Conservation (phyloP, 495 filamentous ascomycete species). For the Xylaria cubensis region DNA sequence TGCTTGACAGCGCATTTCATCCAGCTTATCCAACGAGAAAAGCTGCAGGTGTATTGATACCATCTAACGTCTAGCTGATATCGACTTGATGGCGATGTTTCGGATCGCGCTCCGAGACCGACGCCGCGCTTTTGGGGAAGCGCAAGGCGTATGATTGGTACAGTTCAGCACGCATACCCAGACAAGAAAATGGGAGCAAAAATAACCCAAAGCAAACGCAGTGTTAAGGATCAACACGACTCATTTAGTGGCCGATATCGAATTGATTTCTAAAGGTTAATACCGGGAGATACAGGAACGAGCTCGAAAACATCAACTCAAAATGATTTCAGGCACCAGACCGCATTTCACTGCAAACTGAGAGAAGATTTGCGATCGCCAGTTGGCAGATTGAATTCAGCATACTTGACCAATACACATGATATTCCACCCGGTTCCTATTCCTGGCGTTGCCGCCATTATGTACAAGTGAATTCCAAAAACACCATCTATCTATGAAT, state of each 20-base stretch:
- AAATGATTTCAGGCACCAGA: not conserved
- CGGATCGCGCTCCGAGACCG: too few relatives aligned
- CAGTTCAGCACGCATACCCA: too few relatives aligned
- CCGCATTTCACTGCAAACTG: not conserved
- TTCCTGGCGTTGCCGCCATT: constrained; percentile 3
- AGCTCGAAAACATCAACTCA: not conserved
- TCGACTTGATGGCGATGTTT: too few relatives aligned
- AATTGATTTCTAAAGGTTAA: not conserved
- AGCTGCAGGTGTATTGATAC: too few relatives aligned
- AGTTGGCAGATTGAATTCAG: not conserved
- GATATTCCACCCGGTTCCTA: not conserved
- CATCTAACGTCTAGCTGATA: too few relatives aligned
- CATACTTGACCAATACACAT: not conserved
- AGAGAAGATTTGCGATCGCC: not conserved
- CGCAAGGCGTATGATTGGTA: too few relatives aligned
- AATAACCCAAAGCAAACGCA: not conserved
- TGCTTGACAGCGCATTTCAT: too few relatives aligned
- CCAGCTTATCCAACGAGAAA: too few relatives aligned
- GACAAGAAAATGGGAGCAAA: too few relatives aligned
- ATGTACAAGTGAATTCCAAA: not conserved
- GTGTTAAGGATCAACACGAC: not conserved
- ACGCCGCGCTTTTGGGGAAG: too few relatives aligned
- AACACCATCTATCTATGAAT: not conserved
- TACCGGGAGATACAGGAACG: not conserved
- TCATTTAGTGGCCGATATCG: not conserved